Evolutionary conservation across 805 yeast species (phyloP), one percentile per base, ranked within the genome.

Genomic region (Starmerella apicola): DNA sequence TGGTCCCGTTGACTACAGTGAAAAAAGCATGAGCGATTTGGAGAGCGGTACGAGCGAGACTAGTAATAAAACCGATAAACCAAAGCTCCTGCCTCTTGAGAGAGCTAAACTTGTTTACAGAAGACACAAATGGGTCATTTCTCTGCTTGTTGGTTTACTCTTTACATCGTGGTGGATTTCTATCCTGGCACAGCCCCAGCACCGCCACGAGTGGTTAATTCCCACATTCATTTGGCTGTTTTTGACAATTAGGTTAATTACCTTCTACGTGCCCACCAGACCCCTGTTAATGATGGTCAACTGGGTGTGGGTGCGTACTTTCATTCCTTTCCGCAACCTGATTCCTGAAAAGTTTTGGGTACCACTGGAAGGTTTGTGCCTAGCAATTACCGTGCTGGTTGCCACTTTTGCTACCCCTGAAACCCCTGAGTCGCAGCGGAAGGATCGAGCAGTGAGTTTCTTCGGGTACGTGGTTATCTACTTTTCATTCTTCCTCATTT

Each of bases 91-190:
- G 15, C 42, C 48, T 13, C 32, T 38, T 7, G 32, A 36, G 8
- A 34, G 37, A 17, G 16, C 38, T n/a, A 39, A 38, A 28, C 22
- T 29, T 5, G 9, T 32, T 23, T 12, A 37, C 28, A 38, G 37
- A 19, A 41, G 42, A 18, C 27, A 53, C 40, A 47, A 45, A 20
- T 57, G 59, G 60, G 48, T 48, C 4, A 12, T 51, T 18, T 56
- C 50, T 38, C 34, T 61, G 8, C 49, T 59, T 51, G 38, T 52
- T 45, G 58, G 67, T 42, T 24, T 55, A 46, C 54, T 69, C 44
- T 68, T 70, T 60, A 69, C 74, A n/a, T 58, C 70, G 9, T 69
- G 73, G 73, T 73, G 78, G 78, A 52, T 72, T 32, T 66, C 74
- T 13, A 70, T 73, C 42, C 39, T 73, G 22, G 68, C 67, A 37